These are phyloP conservation scores for Pyrenophora teres DNA, from an alignment of 2,329 filamentous ascomycete genomes.

Conservation along the genomic window DNA sequence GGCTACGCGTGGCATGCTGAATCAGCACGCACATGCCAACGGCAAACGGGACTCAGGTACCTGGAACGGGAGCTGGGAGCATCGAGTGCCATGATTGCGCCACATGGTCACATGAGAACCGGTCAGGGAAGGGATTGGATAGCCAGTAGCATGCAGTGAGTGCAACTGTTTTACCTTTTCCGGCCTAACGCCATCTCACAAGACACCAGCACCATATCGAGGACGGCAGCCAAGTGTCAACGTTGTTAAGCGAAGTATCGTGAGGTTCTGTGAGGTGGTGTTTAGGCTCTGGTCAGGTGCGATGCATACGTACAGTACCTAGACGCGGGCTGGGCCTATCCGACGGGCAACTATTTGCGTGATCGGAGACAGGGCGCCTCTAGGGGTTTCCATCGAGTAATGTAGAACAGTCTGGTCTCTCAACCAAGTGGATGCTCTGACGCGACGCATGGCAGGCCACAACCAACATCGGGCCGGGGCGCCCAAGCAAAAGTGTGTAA, in stretches of 20 bases:
- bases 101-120: not conserved
- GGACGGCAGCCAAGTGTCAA: conserved; percentile 10
- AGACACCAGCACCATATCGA: conserved; percentile 6
- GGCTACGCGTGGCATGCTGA: conserved; percentile 23
- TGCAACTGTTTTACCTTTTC: conserved; percentile 29
- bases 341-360: conserved; percentile 13
- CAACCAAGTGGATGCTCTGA: conserved; percentile 35
- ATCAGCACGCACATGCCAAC: conserved; percentile 7
- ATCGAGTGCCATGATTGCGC: conserved; percentile 6
- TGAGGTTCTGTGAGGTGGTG: conserved; percentile 25
- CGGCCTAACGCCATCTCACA: conserved; percentile 8
- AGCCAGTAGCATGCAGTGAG: conserved; percentile 20
- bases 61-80: conserved; percentile 2
- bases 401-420: conserved; percentile 35
- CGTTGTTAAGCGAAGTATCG: conserved; percentile 34
- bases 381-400: conserved; percentile 28
- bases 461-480: conserved; percentile 22
- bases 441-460: conserved; percentile 18
- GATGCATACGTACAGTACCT: not conserved
- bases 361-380: conserved; percentile 11
- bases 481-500: conserved; percentile 31
- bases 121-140: not conserved
- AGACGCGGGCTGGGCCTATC: conserved; percentile 12
- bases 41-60: too few species aligned
- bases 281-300: conserved; percentile 2